A percentile compares a stretch with the other conserved stretches of the same genome.
Evolutionary conservation across 2,329 filamentous ascomycete species (phyloP).

Genomic region (Aspergillus spinulosporus): DNA sequence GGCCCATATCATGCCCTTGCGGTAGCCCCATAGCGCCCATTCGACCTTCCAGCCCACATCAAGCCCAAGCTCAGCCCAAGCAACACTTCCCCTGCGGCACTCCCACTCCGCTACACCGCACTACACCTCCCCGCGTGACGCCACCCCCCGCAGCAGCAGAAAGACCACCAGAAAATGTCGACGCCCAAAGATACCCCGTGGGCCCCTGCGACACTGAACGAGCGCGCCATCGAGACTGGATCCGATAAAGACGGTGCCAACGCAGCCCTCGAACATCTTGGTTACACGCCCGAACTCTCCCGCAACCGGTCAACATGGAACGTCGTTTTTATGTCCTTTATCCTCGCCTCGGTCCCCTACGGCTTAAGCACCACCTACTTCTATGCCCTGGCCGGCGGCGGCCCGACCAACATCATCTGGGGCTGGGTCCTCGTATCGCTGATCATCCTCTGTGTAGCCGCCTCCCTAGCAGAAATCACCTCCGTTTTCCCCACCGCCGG

Average conservation of each 20-base stretch:
- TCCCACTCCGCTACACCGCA: not conserved
- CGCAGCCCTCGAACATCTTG: conserved; percentile 21
- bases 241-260: conserved; percentile 17
- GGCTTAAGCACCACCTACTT: conserved; percentile 68
- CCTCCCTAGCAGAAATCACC: conserved; percentile 68
- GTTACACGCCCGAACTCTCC: conserved; percentile 24
- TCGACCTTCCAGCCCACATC: not conserved
- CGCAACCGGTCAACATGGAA: conserved; percentile 26
- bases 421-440: conserved; percentile 68
- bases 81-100: conserved; percentile 2
- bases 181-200: not conserved
- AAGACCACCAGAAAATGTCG: not conserved
- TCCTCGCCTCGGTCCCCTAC: conserved; percentile 69
- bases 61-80: not conserved
- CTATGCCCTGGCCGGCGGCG: conserved; percentile 67
- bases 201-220: not conserved
- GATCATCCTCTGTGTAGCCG: conserved; percentile 64
- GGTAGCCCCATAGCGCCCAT: conserved; percentile 10
- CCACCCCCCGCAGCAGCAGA: not conserved
- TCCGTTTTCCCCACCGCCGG: conserved; percentile 68
- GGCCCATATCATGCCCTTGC: conserved; percentile 7
- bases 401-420: conserved; percentile 68
- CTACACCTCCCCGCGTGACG: not conserved
- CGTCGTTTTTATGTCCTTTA: conserved; percentile 50
- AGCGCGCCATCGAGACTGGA: not conserved